Evolutionary conservation across 108 stramenopile genomes (phyloP), one percentile per base, ranked within the genome.

Genomic region (Pseudonitzschia multistriata): DNA sequence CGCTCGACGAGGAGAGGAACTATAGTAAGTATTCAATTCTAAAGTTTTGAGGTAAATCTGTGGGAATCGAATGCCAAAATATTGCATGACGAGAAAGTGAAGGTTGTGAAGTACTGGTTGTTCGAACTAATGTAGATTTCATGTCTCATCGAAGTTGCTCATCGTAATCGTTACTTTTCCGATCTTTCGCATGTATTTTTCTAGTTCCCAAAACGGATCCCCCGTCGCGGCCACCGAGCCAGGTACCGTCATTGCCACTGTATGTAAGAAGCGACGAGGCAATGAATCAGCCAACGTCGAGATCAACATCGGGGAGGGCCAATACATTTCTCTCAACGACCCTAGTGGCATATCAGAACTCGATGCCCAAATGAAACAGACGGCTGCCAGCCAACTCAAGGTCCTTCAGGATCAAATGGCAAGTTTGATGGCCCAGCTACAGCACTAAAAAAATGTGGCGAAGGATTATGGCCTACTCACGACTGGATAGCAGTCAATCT

Each of bases 351-450:
- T 88, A 4, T 39, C 73, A 47, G 60, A 80, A 40, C 62, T 90
- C 42, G 85, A 82, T 62, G 56, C 73, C 14, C 72, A 78, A 37
- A 76, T 88, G 70, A 90, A 90, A 59, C 77, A 74, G 5, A 79
- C 79, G 25, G 87, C 87, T 14, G 78, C 77, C 35, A 48, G 70
- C 15, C 87, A 88, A 67, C 71, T 88, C 50, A 83, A 86, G 62
- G 85, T 84, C 22, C 71, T 88, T 66, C 85, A 90, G 59, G 87
- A 88, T 63, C 89, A 90, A 69, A 88, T 88, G 83, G 82, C 85
- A 13, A 86, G 76, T 60, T 80, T 86, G 71, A 86, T 90, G 85
- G 83, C 83, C 27, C 83, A 90, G 57, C 75, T 86, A 55, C 54
- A 53, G 37, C 68, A 73, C 14, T 67, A 63, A 64, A 10, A 13